Conservation (phyloP, 352 stramenopile species). For the Pythium brachiatum region DNA sequence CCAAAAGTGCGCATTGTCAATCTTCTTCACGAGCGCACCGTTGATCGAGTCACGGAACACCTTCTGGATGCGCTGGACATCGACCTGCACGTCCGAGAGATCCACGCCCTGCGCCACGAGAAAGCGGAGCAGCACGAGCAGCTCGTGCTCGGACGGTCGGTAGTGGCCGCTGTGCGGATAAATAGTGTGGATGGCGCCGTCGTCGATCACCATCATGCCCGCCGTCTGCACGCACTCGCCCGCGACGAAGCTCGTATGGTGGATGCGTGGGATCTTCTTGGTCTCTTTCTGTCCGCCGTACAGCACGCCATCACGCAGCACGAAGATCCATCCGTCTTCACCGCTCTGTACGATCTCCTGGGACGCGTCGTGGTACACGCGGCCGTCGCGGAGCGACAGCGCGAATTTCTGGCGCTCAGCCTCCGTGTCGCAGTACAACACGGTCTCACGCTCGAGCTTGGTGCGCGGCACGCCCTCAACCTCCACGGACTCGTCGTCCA, state of each 20-base stretch:
- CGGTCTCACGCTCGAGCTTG: constrained; percentile 93
- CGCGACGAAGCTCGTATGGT: constrained; percentile 97
- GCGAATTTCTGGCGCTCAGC: constrained; percentile 90
- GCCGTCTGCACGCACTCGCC: constrained; percentile 96
- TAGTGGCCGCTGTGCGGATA: constrained; percentile 99
- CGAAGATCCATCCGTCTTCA: constrained; percentile 96
- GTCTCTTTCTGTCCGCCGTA: constrained; percentile 96
- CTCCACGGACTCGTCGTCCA: constrained; percentile 85
- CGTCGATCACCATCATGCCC: constrained; percentile 94
- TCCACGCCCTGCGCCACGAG: constrained; percentile 90
- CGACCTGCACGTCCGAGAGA: constrained; percentile 88
- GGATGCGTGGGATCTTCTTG: constrained; percentile 92
- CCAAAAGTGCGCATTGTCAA: constrained; percentile 87
- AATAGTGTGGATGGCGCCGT: constrained; percentile 91
- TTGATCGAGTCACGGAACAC: constrained; percentile 88
- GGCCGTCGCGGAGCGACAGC: constrained; percentile 64
- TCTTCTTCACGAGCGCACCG: constrained; percentile 66
- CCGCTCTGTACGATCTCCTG: constrained; percentile 89
- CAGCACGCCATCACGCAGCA: constrained; percentile 92
- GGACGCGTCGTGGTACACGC: constrained; percentile 56
- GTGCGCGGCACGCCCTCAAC: constrained; percentile 86
- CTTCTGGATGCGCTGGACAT: constrained; percentile 96
- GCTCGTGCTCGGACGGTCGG: constrained; percentile 92
- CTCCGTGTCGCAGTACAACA: constrained; percentile 92
- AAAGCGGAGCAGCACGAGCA: constrained; percentile 93